Evolutionary conservation across 352 stramenopile species (phyloP), one percentile per base, ranked within the genome.

Genomic region (Phytophthora boehmeriae): DNA sequence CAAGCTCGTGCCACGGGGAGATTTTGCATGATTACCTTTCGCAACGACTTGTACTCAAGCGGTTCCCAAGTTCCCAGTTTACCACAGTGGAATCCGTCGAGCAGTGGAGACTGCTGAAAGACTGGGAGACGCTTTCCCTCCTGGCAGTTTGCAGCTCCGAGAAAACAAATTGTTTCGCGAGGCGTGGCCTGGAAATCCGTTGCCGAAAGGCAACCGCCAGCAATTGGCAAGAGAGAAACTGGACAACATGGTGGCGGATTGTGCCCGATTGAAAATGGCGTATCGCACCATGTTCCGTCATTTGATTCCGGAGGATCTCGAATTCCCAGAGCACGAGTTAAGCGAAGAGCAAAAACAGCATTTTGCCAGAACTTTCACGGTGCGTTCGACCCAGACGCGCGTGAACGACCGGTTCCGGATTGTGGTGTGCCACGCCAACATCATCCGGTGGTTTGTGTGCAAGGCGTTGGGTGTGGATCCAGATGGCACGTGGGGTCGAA

Each of bases 101-200:
- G 62, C 81, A 16, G 42, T 67, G 22, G 72, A 90, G 73, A 90
- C 81, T 11, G 81, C 81, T 4, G 45, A 79, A 59, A 60, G 35
- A 28, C 74, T 90, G 25, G 60, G 63, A 27, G 57, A 78, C 23
- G 66, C 59, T 9, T 88, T 90, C 63, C 69, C 74, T 1, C 2
- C 32, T 5, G 61, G 58, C n/a, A 36, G 52, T 8, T 16, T 78
- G 45, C 63, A 87, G 54, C 25, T 90, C 39, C 45, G 66, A 19
- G 81, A 89, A 57, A 90, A 88, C 65, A 89, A 89, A 54, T 66
- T 89, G 35, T 88, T 83, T 54, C 75, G 81, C 32, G 81, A 90
- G 32, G 81, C 76, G 19, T 90, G 81, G 81, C 81, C 81, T 4
- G 70, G 81, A 17, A 88, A 86, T 22, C 81, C 81, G 22, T 50